Conservation (phyloP, 208 protist genomes). For the Crithidia mellificae region DNA sequence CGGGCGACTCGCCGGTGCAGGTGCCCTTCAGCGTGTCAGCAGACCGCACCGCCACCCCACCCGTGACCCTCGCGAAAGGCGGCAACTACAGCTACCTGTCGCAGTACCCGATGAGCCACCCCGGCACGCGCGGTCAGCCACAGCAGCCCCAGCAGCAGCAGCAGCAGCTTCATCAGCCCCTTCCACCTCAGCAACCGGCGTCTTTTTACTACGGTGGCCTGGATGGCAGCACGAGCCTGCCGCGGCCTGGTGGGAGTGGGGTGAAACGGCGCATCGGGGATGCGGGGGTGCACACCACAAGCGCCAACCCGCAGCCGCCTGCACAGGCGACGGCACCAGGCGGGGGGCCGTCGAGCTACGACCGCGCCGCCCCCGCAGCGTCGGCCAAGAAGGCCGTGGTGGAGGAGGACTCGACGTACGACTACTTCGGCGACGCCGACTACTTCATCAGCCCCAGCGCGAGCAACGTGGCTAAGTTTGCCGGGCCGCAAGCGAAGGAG, state of each 20-base stretch:
- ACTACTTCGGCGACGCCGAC: constrained; percentile 27
- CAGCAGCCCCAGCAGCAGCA: constrained; percentile 14
- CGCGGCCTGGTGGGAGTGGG: neutral
- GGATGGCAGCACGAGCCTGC: constrained; percentile 10
- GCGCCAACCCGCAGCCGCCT: neutral
- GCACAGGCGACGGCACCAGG: too few relatives aligned
- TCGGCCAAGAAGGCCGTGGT: neutral
- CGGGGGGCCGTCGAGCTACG: neutral
- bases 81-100: constrained; percentile 13
- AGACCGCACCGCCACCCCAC: constrained; percentile 6
- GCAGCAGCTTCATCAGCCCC: too few relatives aligned
- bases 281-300: neutral
- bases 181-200: neutral
- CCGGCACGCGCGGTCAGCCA: neutral
- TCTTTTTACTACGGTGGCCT: constrained; percentile 9
- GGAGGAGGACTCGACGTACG: constrained; percentile 18
- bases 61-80: constrained; percentile 4
- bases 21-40: neutral
- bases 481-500: neutral
- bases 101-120: constrained; percentile 8
- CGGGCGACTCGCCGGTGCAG: constrained; percentile 4
- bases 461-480: constrained; percentile 7
- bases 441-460: constrained; percentile 16
- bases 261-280: constrained; percentile 3
- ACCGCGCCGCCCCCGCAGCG: neutral